Conservation (phyloP, 2,329 filamentous ascomycete genomes). For the Chaetomiaceae sp. region DNA sequence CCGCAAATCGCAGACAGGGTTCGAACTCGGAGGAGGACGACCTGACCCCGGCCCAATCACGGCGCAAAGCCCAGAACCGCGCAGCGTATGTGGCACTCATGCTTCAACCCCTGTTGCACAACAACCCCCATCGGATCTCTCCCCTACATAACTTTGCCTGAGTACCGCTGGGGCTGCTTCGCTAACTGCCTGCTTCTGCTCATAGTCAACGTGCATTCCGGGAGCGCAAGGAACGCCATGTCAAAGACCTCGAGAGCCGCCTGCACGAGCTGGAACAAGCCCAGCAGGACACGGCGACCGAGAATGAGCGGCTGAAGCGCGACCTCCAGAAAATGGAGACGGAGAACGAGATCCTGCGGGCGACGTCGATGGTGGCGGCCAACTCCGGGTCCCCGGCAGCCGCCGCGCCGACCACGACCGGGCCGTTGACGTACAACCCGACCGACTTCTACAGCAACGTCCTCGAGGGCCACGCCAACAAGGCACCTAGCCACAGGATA, state of each 20-base stretch:
- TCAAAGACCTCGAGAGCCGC: constrained; percentile 87
- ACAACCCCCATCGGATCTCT: not conserved
- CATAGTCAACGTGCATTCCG: constrained; percentile 91
- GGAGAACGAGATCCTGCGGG: constrained; percentile 88
- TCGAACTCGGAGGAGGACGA: constrained; percentile 55
- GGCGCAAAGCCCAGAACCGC: constrained; percentile 58
- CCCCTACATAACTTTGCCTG: no score
- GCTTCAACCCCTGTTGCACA: not conserved
- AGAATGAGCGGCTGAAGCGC: constrained; percentile 82
- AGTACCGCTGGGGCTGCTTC: not conserved
- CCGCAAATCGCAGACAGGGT: constrained; percentile 34
- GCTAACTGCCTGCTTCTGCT: constrained; percentile 12
- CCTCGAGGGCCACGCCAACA: constrained; percentile 57
- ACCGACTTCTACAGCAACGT: constrained; percentile 67
- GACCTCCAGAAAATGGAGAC: constrained; percentile 80
- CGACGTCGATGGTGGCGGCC: constrained; percentile 55
- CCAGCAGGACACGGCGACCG: constrained; percentile 66
- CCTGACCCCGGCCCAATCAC: constrained; percentile 53
- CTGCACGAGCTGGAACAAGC: constrained; percentile 72
- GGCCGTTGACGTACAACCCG: constrained; percentile 67
- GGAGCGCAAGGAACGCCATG: constrained; percentile 86
- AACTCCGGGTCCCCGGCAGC: constrained; percentile 40
- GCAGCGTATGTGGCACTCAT: constrained; percentile 48
- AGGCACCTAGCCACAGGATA: constrained; percentile 64
- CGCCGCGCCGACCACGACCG: constrained; percentile 51